Base-by-base conservation (phyloP, 768 basidiomycete species). In the Chalciporus piperatus region DNA sequence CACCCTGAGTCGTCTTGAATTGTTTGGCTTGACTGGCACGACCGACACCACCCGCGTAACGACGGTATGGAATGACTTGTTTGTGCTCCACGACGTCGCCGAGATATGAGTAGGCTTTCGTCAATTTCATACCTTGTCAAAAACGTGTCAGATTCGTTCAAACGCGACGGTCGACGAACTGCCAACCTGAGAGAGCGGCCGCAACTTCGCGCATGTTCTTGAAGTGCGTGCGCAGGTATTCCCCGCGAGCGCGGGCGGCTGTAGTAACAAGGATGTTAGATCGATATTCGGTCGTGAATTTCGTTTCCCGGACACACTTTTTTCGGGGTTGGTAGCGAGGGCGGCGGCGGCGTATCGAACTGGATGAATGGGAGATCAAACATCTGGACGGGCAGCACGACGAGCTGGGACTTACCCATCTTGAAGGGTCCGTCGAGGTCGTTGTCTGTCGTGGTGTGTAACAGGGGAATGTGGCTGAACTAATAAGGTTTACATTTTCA, bases 171-270 rank as follows among this genome's bases (percentile, higher is more conserved):
- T 22, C 32, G 19, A 52, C 52, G 16, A n/a, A 16, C 1, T 6
- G 35, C 35, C 38, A 59, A 92, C 94, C 95, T 59, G 86, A 82
- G 58, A 98, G 78, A 60, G 90, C 93, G 59, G 96, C 96, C 46
- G 91, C 95, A 50, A 98, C 97, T 76, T 99, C 97, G 58, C 92
- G 87, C 92, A 97, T 98, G 84, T 98, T 99, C 88, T 99, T 99
- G 86, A 97, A 99, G 79, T 98, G 96, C 43, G 97, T 98, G 65
- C 95, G 91, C 68, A 97, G 84, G 82, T 98, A 94, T 78, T 96
- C 93, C 65, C 94, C 94, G 66, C 89, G 89, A 53, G 95, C 89
- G 68, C 83, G 88, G 66, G 95, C 85, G 71, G 90, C 92, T 96
- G 70, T 35, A 70, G 33, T 13, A 41, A 38, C 2, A 39, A 44